Evolutionary conservation across 345 rosid species (phyloP).

Genomic region (Excoecaria agallocha): DNA sequence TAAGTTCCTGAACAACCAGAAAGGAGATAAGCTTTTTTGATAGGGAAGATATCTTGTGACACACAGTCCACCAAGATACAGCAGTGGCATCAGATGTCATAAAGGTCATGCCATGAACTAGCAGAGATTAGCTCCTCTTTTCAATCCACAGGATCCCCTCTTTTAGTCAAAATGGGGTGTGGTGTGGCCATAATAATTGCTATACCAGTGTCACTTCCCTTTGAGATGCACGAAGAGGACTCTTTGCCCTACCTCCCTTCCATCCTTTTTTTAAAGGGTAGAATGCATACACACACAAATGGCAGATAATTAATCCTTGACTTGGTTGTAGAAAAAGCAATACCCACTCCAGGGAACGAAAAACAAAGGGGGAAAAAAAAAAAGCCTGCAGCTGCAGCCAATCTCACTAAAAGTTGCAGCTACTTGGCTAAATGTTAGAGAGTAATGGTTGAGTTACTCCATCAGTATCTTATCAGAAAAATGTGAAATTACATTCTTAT

Average conservation of each 20-base stretch:
- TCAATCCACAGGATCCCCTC: not conserved
- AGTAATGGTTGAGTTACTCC: not conserved
- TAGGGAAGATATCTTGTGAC: not conserved
- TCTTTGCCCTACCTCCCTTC: not conserved
- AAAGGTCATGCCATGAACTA: not conserved
- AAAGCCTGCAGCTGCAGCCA: not conserved
- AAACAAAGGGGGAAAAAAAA: not conserved
- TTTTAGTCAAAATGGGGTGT: not conserved
- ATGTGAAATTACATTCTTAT: not conserved
- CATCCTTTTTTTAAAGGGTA: not conserved
- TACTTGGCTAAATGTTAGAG: not conserved
- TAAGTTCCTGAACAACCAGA: no score
- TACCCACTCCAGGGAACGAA: not conserved
- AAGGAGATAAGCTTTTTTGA: not conserved
- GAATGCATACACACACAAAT: not conserved
- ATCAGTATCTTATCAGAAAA: not conserved
- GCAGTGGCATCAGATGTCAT: not conserved
- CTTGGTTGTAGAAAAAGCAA: no score
- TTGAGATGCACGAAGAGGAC: not conserved
- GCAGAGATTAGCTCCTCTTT: not conserved
- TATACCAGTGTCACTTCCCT: not conserved
- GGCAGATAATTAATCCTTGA: not conserved
- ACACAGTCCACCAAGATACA: not conserved
- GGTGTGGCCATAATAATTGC: not conserved
- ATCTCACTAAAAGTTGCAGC: not conserved